Percentiles rank a stretch among this genome's conserved stretches.
Conservation (phyloP, 768 basidiomycete genomes). For the Cubamyces lactineus region DNA sequence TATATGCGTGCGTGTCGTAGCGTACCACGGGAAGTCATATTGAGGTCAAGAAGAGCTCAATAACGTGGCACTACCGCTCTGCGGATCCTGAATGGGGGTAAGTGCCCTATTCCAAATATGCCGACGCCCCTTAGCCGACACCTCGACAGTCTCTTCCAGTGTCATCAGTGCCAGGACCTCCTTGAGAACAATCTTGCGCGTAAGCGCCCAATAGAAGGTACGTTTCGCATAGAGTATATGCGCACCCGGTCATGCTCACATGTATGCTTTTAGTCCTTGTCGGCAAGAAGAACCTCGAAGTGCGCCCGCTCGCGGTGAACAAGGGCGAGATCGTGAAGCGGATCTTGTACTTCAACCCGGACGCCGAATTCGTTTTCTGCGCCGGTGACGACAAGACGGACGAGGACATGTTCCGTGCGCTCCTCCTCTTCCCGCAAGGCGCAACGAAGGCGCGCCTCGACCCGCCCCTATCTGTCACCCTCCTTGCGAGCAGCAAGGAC, state of each 20-base stretch:
- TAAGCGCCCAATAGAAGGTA: slow-evolving; percentile 93
- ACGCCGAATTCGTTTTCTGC: slow-evolving; percentile 95
- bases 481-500: slow-evolving; percentile 34
- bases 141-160: slow-evolving; percentile 85
- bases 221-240: slow-evolving; percentile 22
- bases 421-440: slow-evolving; percentile 58
- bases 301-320: slow-evolving; percentile 92
- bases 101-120: slow-evolving; percentile 43
- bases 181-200: slow-evolving; percentile 93
- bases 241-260: background rate
- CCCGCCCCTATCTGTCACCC: slow-evolving; percentile 55
- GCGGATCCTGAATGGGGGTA: slow-evolving; percentile 96
- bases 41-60: slow-evolving; percentile 95
- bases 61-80: slow-evolving; percentile 97
- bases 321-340: slow-evolving; percentile 99
- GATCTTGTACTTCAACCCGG: slow-evolving; percentile 89
- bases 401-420: slow-evolving; percentile 98
- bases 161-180: slow-evolving; percentile 94
- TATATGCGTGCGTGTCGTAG: slow-evolving; percentile 35
- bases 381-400: slow-evolving; percentile 99
- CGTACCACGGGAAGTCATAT: slow-evolving; percentile 95
- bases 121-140: too few relatives aligned
- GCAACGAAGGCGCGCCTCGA: slow-evolving; percentile 43
- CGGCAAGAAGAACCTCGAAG: slow-evolving; percentile 98
- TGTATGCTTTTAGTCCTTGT: slow-evolving; percentile 65